Conservation (phyloP, 2,329 filamentous ascomycete genomes). For the Hypoxylon sp. region DNA sequence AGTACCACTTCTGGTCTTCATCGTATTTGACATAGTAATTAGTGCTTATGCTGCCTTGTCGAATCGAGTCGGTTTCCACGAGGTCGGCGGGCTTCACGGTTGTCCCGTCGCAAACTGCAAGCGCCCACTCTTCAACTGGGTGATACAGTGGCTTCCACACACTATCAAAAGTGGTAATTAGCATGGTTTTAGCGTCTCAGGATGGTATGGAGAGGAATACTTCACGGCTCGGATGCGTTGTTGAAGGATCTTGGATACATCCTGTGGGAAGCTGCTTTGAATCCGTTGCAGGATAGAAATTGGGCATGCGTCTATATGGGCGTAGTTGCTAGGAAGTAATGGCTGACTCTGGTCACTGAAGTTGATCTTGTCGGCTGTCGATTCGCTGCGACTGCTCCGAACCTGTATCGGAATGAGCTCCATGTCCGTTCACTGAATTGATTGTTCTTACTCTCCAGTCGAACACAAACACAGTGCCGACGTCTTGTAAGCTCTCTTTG, state of each 20-base stretch:
- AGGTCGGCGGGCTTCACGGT: constrained; percentile 1
- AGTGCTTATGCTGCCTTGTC: constrained; percentile 11
- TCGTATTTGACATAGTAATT: constrained; percentile 13
- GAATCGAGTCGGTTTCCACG: constrained; percentile 5
- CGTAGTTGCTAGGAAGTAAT: constrained; percentile 7
- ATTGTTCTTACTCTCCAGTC: constrained; percentile 5
- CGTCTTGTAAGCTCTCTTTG: constrained; percentile 2
- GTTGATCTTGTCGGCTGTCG: constrained; percentile 8
- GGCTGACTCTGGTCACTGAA: constrained; percentile 11
- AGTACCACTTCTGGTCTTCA: constrained; percentile 11
- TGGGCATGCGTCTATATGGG: constrained; percentile 6
- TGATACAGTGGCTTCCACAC: constrained; percentile 11
- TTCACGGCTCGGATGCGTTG: constrained; percentile 7
- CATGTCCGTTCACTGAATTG: not conserved
- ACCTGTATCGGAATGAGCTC: constrained; percentile 1
- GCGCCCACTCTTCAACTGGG: constrained; percentile 8
- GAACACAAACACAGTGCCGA: constrained; percentile 1
- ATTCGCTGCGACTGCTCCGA: constrained; percentile 11
- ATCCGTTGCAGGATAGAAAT: constrained; percentile 10
- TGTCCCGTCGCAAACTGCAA: constrained; percentile 5
- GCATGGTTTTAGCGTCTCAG: not conserved
- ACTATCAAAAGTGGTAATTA: not conserved
- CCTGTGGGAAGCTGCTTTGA: constrained; percentile 4
- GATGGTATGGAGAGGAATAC: not conserved
- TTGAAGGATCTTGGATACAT: constrained; percentile 10